Conservation (phyloP, 1,284 basidiomycete genomes). For the Termitomyces sp. region DNA sequence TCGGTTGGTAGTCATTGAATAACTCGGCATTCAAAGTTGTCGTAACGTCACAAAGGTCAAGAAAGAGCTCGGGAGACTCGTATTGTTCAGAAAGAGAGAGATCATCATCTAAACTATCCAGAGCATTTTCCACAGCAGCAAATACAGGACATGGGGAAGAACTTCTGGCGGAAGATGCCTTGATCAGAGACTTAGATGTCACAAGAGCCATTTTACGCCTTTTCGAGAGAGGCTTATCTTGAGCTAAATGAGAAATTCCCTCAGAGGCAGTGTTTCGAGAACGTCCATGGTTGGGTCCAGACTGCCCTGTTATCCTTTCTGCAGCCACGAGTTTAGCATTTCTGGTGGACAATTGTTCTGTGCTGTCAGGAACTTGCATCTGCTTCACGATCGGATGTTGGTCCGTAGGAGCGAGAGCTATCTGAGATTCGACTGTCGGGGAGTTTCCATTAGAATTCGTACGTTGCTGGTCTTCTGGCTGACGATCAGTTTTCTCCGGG, state of each 20-base stretch:
- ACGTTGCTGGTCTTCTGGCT: conserved; percentile 5
- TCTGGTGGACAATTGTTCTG: conserved; percentile 5
- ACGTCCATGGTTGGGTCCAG: conserved; percentile 1
- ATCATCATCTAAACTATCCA: not conserved
- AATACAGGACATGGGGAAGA: conserved; percentile 25
- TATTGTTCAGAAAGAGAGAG: conserved; percentile 7
- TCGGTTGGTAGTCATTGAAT: conserved; percentile 15
- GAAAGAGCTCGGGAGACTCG: conserved; percentile 11
- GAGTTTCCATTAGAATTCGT: not conserved
- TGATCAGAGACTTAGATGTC: not conserved
- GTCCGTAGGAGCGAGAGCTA: not conserved
- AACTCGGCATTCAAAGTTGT: conserved; percentile 15
- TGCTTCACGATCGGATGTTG: not conserved
- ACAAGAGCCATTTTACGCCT: not conserved
- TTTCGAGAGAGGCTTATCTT: not conserved
- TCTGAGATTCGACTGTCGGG: not conserved
- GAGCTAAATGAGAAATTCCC: not conserved
- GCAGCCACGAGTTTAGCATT: conserved; percentile 15
- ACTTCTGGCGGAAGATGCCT: conserved; percentile 3
- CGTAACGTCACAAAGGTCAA: conserved; percentile 6
- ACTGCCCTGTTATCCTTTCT: conserved; percentile 12
- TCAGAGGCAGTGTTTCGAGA: not conserved
- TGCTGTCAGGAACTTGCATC: not conserved
- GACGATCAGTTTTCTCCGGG: conserved; percentile 5
- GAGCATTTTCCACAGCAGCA: conserved; percentile 20